Evolutionary conservation across 345 rosid species (phyloP), one percentile per base, ranked within the genome.

Genomic region (Camelina neglecta): DNA sequence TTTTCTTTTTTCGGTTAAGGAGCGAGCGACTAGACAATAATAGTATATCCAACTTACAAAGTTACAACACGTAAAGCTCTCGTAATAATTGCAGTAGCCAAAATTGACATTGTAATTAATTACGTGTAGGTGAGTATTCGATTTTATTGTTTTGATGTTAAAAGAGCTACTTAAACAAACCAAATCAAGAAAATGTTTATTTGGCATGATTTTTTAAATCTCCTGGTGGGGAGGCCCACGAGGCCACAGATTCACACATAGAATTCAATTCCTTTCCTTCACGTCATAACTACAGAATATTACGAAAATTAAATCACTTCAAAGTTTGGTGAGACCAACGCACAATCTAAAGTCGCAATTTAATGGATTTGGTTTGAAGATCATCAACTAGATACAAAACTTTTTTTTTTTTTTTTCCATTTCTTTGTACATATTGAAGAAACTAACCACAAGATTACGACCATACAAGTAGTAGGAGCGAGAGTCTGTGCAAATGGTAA

Each of bases 291-390:
- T 62, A 54, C 6, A 59, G 54, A 75, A 75, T 60, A 75, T 51
- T 51, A 71, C 7, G 16, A 51, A 50, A 51, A 74, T 15, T 49
- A 45, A 75, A 59, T 29, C 54, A 75, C 39, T 29, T 54, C 26
- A 75, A 60, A 62, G 67, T 77, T 77, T 71, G 80, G 80, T 65
- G 72, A 71, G 72, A 77, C 45, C 67, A 71, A 77, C 72, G 64
- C 72, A 77, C 72, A 44, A 70, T 76, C 60, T 64, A 62, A 60
- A 55, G 5, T 69, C 42, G 11, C 9, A 42, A 16, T 42, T 57
- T 48, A 38, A 64, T 71, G 45, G 38, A 56, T 54, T 70, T 70
- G 44, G 54, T 49, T 42, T 42, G 47, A 24, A 54, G 38, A 35
- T 35, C 9, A 67, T 55, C 58, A 35, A 69, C 51, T 42, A 33